Evolutionary conservation across 2,329 filamentous ascomycete species (phyloP).

Genomic region (Pseudovirgaria hyperparasitica): DNA sequence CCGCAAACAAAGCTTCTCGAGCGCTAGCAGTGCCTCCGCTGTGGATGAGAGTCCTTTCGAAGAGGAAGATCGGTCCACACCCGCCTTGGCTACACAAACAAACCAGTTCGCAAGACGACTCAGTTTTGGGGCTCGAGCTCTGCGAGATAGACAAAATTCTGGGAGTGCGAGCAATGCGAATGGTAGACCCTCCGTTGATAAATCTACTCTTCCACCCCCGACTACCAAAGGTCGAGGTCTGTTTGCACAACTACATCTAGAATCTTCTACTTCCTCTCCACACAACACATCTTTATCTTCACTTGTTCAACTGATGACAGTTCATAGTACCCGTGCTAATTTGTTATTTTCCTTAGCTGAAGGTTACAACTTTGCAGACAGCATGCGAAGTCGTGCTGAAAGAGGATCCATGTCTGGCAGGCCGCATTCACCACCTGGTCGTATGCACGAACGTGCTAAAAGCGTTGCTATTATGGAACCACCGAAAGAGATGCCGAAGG

Average conservation of each 20-base stretch:
- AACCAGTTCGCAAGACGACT: slow-evolving; percentile 72
- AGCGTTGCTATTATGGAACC: slow-evolving; percentile 52
- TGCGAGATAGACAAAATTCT: slow-evolving; percentile 50
- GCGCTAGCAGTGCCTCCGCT: slow-evolving; percentile 31
- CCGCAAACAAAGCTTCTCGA: slow-evolving; percentile 35
- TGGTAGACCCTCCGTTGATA: slow-evolving; percentile 43
- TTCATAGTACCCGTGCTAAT: too few species aligned
- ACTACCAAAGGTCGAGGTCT: slow-evolving; percentile 45
- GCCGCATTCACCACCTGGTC: slow-evolving; percentile 10
- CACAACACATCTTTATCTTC: slow-evolving; percentile 12
- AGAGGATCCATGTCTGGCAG: slow-evolving; percentile 49
- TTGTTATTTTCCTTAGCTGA: slow-evolving; percentile 58
- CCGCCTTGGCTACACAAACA: slow-evolving; percentile 43
- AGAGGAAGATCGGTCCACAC: slow-evolving; percentile 46
- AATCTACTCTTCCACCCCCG: slow-evolving; percentile 37
- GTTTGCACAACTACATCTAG: slow-evolving; percentile 29
- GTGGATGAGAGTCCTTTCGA: slow-evolving; percentile 39
- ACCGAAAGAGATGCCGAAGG: slow-evolving; percentile 48
- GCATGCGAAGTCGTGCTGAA: slow-evolving; percentile 83
- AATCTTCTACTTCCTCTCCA: slow-evolving; percentile 7
- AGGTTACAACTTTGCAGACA: slow-evolving; percentile 95
- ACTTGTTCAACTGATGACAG: slow-evolving; percentile 28
- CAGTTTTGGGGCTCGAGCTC: slow-evolving; percentile 76
- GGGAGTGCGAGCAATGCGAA: slow-evolving; percentile 43
- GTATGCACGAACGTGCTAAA: slow-evolving; percentile 54